Base-by-base conservation (phyloP, 371 early-diverging fungal genomes). In the Saksenaea vasiformis region DNA sequence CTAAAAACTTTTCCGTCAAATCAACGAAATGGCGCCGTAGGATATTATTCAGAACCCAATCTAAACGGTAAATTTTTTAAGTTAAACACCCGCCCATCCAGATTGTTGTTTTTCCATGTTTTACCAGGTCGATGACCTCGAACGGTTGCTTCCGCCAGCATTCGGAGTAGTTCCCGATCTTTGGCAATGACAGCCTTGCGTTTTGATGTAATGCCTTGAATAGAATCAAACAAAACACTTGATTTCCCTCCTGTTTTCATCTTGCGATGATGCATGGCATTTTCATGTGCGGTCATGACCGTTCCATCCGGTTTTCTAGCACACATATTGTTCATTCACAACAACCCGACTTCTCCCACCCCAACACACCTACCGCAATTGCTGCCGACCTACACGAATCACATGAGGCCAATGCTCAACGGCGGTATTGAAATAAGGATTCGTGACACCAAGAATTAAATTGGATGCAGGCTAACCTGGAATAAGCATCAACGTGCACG, bases 331-430 rank as follows among this genome's bases (percentile, higher is more conserved):
- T 57, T 41, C 59, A 38, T 19, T 47, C 5, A 24, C 17, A 15
- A n/a, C n/a, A n/a, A 10, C 11, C 17, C 34, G 14, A 2, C 8
- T 56, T 43, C 8, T 31, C 56, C 55, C n/a, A 60, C 47, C 4
- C 43, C 31, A 31, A 39, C 41, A 27, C 53, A n/a, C 55, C 56
- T 69, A 80, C 81, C 77, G 79, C 75, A 75, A 68, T 64, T 80
- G 84, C 17, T 86, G 85, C 39, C 80, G 80, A 9, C 89, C 87
- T 15, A 95, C 89, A 38, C 91, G 84, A 60, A 97, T 87, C 61
- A 90, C 83, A 72, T 96, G 87, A 31, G 96, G 96, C 97, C 98
- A 97, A 79, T 93, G 93, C 58, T 88, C 89, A 61, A 97, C 78
- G 5, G 94, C 90, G 67, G 94, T 92, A 61, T 84, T 82, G 66